Base-by-base conservation (phyloP, 2,329 filamentous ascomycete genomes). In the Beauveria sp. region DNA sequence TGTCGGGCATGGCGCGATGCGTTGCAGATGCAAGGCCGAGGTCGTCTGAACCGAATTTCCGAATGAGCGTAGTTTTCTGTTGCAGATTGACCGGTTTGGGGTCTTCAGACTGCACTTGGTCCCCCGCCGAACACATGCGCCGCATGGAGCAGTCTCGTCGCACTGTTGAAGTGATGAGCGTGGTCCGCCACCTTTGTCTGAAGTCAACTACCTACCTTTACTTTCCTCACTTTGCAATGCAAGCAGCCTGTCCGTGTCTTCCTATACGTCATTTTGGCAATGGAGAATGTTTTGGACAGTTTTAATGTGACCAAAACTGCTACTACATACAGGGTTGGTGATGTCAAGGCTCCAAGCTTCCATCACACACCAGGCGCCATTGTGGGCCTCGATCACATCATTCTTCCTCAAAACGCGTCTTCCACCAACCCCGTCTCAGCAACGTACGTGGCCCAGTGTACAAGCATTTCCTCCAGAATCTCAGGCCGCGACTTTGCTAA, bases 391-490 rank as follows among this genome's bases (percentile, higher is more conserved):
- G 24, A 52, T 52, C 50, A 52, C 50, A 52, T 52, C 50, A 52
- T 52, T 18, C 47, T 12, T 34, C 50, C 20, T 52, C 26, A 52
- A 40, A 52, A 52, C 50, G 30, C 30, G 3, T 52, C 50, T 37
- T 52, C 50, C 24, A 57, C 55, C 12, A 66, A 59, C 0, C 67
- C 68, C n/a, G 63, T 67, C 47, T 66, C 64, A 9, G 65, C 56
- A 12, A 82, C 79, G 70, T 84, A 84, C 62, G 79, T 75, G 63
- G 85, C 79, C 81, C 83, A 85, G 22, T 80, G 72, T 65, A 78
- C 76, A 6, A 84, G 68, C 67, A 85, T 70, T 61, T 77, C 72
- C 62, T 77, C 66, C 46, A 85, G 62, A 5, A 75, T 71, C 53
- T 80, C 77, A 0, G 76, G 74, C 24, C 77, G 67, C 24, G 67